Base-by-base conservation (phyloP, 2,329 filamentous ascomycete species). In the Tympanopsis confertula region DNA sequence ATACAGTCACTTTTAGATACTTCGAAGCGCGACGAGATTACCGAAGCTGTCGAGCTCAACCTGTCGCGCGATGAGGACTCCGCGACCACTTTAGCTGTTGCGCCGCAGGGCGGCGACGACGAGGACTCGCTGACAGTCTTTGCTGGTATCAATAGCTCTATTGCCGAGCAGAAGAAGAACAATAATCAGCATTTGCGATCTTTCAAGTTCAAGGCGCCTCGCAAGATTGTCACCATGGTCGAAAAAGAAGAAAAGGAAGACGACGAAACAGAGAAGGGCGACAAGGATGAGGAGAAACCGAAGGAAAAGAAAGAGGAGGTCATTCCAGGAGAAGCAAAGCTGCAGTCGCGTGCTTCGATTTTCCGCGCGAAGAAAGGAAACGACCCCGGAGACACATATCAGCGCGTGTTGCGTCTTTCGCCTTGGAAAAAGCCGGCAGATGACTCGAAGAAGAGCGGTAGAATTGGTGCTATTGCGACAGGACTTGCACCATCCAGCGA, bases 401-500 rank as follows among this genome's bases (percentile, higher is more conserved):
- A 33, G 30, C 12, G 30, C 10, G 17, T 33, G 7, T 10, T 33
- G 15, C 7, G 30, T 12, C 7, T 33, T 7, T 33, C 30, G 12
- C 59, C 61, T 13, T 33, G 30, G 30, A 33, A 17, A 17, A 18
- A 13, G 41, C 30, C 30, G 12, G 7, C 22, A 26, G n/a, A n/a
- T n/a, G n/a, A n/a, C n/a, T n/a, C n/a, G n/a, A n/a, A n/a, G n/a
- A n/a, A n/a, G n/a, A n/a, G n/a, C n/a, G n/a, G n/a, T n/a, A 10
- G 30, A 17, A 15, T 33, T 13, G 30, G 12, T 46, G 67, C 65
- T 12, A 80, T 78, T 47, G 75, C 80, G 51, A 63, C 74, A 26
- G 50, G 78, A 19, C 47, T 76, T 37, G 63, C 71, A 26, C 54
- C 80, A 15, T 78, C 72, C 4, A 71, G 71, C 4, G 66, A 68